Evolutionary conservation across 495 filamentous ascomycete species (phyloP), one percentile per base, ranked within the genome.

Genomic region (Pyrenula aspistea): DNA sequence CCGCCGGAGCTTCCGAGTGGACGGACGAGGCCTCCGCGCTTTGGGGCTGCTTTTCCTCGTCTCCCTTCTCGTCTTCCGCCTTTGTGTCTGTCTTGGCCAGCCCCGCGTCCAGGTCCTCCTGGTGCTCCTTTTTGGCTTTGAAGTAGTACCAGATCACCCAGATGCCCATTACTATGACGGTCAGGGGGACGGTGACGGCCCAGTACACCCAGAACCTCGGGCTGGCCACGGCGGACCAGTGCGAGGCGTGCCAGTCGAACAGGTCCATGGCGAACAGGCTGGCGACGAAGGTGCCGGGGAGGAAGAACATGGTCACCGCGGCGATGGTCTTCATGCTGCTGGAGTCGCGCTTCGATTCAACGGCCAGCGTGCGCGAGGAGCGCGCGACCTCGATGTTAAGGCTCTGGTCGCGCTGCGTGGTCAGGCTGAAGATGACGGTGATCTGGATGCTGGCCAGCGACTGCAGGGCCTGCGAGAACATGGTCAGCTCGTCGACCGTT

Each of bases 251-350:
- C 50, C 55, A 68, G 53, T 65, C 59, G 60, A 71, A 71, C 48
- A 72, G 70, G 24, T 61, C 67, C 25, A 63, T 66, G n/a, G 68
- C 65, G 53, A 71, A 72, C n/a, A 72, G 20, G 22, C n/a, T 52
- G 8, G 50, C 50, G 8, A 69, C 61, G 54, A 72, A 67, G 12
- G 68, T 71, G 12, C 56, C 70, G 55, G 67, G 69, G 53, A 65
- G 65, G 61, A 69, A 73, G 42, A 70, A 55, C 64, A 71, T 67
- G 2, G 71, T 71, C 1, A 73, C 61, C 1, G 62, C 64, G 2
- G 71, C 71, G 51, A 71, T 66, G n/a, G 67, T 69, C 22, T 68
- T 71, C 69, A 71, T 71, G 10, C 66, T 67, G 2, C 60, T 53
- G 53, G 66, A 68, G 54, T 73, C 69, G 22, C 64, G 66, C 31